Base-by-base conservation (phyloP, 345 rosid genomes). In the Eucalyptus pumila region DNA sequence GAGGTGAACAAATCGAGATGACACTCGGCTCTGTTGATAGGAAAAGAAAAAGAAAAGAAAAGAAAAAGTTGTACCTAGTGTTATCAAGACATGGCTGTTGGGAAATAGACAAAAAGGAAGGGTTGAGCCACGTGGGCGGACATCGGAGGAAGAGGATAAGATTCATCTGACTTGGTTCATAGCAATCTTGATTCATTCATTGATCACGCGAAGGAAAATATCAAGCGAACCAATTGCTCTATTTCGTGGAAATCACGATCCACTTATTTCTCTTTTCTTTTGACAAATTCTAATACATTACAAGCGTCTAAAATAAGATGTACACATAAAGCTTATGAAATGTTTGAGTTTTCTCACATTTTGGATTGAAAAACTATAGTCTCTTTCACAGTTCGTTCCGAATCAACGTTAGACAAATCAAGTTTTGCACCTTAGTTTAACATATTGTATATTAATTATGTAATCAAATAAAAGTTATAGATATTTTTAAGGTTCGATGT, bases 11-110 rank as follows among this genome's bases (percentile, higher is more conserved):
- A 60, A 11, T 26, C 5, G 1, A 60, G 67, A 60, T 26, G 15
- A 60, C 8, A 60, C 14, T 32, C 0, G 1, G 67, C 32, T 60
- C 67, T 11, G 6, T 11, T 3, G 14, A 0, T 1, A 60, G 1
- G 42, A 26, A 24, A 56, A 45, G 3, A 45, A 2, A 56, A 11
- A 58, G 2, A 60, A 60, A 26, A 26, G 7, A 60, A 60, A 11
- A 11, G 1, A 26, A 60, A 60, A 60, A 27, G 30, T 27, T 60
- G 2, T 27, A 60, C 6, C 32, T 7, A 60, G 8, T 0, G 69
- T 60, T 60, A 60, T 12, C 17, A 62, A 27, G 32, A 27, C 69
- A 27, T 62, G 34, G 32, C 4, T 27, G 69, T 27, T 27, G 69
- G 69, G 32, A 62, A 27, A 58, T 27, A 27, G 34, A 62, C 34